Evolutionary conservation across 2,329 filamentous ascomycete species (phyloP), one percentile per base, ranked within the genome.

Genomic region (Botryotinia calthae): DNA sequence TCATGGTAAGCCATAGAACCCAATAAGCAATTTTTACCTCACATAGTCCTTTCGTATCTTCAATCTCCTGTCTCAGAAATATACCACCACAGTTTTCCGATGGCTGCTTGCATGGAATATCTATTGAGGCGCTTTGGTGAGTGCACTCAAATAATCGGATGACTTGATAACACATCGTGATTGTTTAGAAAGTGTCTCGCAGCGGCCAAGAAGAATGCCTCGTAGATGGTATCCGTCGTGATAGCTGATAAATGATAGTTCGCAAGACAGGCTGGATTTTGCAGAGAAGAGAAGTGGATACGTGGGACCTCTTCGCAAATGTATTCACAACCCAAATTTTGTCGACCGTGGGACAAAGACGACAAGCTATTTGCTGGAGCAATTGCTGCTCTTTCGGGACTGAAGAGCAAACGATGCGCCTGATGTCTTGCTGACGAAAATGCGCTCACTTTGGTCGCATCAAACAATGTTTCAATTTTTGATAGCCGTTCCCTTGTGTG

Each of bases 401-500:
- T 44, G n/a, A 18, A n/a, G 18, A 64, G 58, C 73, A 72, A 65
- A 54, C 72, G 31, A 48, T 9, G 40, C 25, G 40, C 3, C 8
- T 40, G 18, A 37, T 56, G 42, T 48, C 22, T 70, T 16, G 20
- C 20, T 51, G 44, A 20, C 37, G n/a, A 46, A 28, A 9, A 34
- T 31, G 25, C 56, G 12, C 34, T 10, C 7, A 62, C 3, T 25
- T 54, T 56, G 54, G 42, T 61, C 34, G 28, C 56, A 69, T 31
- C 40, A 56, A 28, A 72, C 40, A 70, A 54, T 40, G 48, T 31
- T 62, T 77, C 63, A 77, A n/a, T 48, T 22, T 48, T 73, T 72
- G 70, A 80, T 75, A 37, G 73, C 67, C 40, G 81, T 82, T 1
- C 87, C 88, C 70, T 86, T 84, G 81, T 83, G 86, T 9, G 85